Base-by-base conservation (phyloP, 108 stramenopile genomes). In the Pseudonitzschia delicatissima region DNA sequence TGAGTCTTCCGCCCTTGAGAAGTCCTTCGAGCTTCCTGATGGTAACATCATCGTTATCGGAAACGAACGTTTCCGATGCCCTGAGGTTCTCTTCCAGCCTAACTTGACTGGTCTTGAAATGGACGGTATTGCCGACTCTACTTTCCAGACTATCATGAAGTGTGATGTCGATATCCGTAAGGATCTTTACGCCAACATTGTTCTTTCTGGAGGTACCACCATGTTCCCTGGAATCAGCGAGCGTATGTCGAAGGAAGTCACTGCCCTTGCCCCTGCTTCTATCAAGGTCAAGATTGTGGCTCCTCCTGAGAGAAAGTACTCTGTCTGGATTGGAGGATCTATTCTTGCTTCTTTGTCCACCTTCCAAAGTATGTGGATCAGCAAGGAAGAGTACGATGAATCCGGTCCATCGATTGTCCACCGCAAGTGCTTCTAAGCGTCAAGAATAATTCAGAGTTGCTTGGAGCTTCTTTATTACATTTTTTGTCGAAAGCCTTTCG, bases 71-170 rank as follows among this genome's bases (percentile, higher is more conserved):
- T 96, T 93, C 92, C 91, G 95, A 65, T 96, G 95, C 77, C 88
- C 95, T 45, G 95, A 96, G 74, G 92, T 94, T 87, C 84, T 94
- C 42, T 94, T 94, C 90, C 90, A 91, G 76, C 93, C 93, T 68
- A 91, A 88, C 77, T 80, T 98, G 52, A 96, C 95, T 61, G 97
- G 97, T 75, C 87, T 96, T 71, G 96, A 98, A 81, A 94, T 96
- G 82, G 84, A 91, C 68, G 97, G 97, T 57, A 84, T 99, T 78
- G 96, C 96, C 68, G 97, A 98, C 75, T 91, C 92, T 63, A 96
- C 96, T 66, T 98, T 98, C 94, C 92, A 98, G 76, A 98, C 99
- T 64, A 97, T 99, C 76, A 97, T 98, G 97, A 97, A 95, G 87
- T 99, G 98, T 78, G 96, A 98, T 79, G 96, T 99, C 52, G 97